Conservation (phyloP, 257 asterid species). For the Nemophila menziesii region DNA sequence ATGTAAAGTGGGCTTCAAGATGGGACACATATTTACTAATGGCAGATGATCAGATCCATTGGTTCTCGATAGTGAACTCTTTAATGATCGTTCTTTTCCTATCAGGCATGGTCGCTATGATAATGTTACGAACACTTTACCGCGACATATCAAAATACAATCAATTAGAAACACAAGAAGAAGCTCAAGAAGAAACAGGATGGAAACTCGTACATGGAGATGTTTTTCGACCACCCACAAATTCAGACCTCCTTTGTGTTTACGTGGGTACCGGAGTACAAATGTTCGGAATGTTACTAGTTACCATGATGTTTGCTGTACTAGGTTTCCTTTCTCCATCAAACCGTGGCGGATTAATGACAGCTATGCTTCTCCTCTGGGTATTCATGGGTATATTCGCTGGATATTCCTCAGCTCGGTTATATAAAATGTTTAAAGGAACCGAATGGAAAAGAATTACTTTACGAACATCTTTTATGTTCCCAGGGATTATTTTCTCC, state of each 20-base stretch:
- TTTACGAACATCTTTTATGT: conserved; percentile 61
- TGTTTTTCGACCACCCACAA: conserved; percentile 74
- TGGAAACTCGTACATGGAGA: conserved; percentile 94
- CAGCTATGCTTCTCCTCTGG: conserved; percentile 88
- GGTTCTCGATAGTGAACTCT: conserved; percentile 88
- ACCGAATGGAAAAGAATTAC: conserved; percentile 83
- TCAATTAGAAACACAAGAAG: conserved; percentile 89
- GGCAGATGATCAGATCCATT: conserved; percentile 92
- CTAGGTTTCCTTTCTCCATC: conserved; percentile 89
- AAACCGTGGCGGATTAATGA: conserved; percentile 85
- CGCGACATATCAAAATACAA: conserved; percentile 82
- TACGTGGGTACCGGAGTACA: conserved; percentile 86
- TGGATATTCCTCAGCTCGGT: conserved; percentile 74
- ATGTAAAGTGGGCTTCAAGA: conserved; percentile 90
- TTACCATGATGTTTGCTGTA: conserved; percentile 69
- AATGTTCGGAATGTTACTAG: conserved; percentile 68
- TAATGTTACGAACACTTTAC: conserved; percentile 76
- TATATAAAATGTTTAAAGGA: conserved; percentile 87
- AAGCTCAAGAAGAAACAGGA: conserved; percentile 94
- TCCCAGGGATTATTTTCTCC: conserved; percentile 53
- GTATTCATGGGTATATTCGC: conserved; percentile 88
- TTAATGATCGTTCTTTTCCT: conserved; percentile 83
- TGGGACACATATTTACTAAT: conserved; percentile 84
- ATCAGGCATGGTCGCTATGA: conserved; percentile 94
- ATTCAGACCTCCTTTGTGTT: conserved; percentile 71